Evolutionary conservation across 169 alveolate species (phyloP), one percentile per base, ranked within the genome.

Genomic region (Plasmodium billcollinsi): DNA sequence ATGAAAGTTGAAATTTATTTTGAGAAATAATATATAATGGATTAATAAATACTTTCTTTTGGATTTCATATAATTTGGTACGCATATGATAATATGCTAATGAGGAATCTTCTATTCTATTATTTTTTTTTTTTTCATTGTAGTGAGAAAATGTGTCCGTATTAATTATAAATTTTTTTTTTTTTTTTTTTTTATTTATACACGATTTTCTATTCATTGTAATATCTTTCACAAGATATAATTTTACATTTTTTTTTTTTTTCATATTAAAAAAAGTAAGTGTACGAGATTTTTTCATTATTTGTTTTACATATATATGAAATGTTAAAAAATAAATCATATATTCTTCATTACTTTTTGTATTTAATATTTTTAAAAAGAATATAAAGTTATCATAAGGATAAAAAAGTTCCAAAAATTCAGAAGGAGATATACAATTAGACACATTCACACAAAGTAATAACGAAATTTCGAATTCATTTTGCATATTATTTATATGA

Each of bases 291-390:
- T 21, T 76, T 26, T 65, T 76, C 76, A 76, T 24, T 6, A 76
- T 76, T 29, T 50, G 49, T 70, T 65, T 76, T 2, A 75, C 75
- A 76, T 76, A 76, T 39, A 65, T 59, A 76, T 52, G 18, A 69
- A 76, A 76, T 18, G 89, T 76, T 76, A 76, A 58, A 33, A 76
- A 76, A 58, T 76, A 76, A 3, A 76, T 76, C 89, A 76, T 76
- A 56, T 76, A 76, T 58, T 76, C 89, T 76, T 76, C 89, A 65
- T 50, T 26, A 39, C 20, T 20, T 65, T 76, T 76, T 58, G 65
- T 76, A 52, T 76, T 76, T 76, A 76, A 65, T 21, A 76, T 78
- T 65, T 65, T 76, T 76, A 76, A 76, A 76, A 76, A 76, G 66
- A 76, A 76, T 62, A 76, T 65, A 66, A 76, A 76, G 50, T 76